Conservation (phyloP, 2,329 filamentous ascomycete species). For the Myriosclerotinia scirpicola region DNA sequence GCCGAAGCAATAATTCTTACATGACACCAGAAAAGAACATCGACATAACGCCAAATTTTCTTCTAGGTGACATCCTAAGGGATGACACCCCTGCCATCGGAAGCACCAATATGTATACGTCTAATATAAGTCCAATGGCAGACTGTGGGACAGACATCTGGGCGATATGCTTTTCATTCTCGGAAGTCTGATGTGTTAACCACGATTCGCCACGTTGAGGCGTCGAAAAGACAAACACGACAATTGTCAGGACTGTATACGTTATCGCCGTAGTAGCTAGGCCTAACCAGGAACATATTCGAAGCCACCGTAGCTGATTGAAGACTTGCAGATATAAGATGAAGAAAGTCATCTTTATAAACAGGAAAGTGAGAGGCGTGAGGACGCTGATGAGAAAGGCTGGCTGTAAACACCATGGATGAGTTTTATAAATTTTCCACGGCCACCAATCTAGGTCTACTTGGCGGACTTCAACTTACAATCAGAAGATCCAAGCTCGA, state of each 20-base stretch:
- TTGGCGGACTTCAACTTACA: background rate
- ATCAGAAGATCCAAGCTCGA: background rate
- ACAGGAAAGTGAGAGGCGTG: slow-evolving; percentile 5
- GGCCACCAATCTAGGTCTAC: background rate
- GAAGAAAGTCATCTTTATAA: slow-evolving; percentile 2
- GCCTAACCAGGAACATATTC: slow-evolving; percentile 2
- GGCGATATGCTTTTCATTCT: background rate
- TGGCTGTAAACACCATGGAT: background rate
- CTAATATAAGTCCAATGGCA: slow-evolving; percentile 2
- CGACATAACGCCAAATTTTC: slow-evolving; percentile 5
- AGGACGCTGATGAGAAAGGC: background rate
- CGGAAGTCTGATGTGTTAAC: background rate
- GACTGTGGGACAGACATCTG: background rate
- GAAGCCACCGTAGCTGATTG: slow-evolving; percentile 4
- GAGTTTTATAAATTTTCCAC: background rate
- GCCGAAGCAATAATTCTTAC: background rate
- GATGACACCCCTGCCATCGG: background rate
- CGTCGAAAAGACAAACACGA: background rate
- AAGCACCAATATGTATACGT: slow-evolving; percentile 11
- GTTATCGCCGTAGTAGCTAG: background rate
- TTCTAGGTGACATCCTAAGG: background rate
- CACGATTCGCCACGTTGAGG: background rate
- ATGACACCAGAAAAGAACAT: slow-evolving; percentile 11
- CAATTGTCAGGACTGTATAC: slow-evolving; percentile 1
- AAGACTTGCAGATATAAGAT: slow-evolving; percentile 8